Evolutionary conservation across 768 basidiomycete species (phyloP).

Genomic region (Ramaria sp.): DNA sequence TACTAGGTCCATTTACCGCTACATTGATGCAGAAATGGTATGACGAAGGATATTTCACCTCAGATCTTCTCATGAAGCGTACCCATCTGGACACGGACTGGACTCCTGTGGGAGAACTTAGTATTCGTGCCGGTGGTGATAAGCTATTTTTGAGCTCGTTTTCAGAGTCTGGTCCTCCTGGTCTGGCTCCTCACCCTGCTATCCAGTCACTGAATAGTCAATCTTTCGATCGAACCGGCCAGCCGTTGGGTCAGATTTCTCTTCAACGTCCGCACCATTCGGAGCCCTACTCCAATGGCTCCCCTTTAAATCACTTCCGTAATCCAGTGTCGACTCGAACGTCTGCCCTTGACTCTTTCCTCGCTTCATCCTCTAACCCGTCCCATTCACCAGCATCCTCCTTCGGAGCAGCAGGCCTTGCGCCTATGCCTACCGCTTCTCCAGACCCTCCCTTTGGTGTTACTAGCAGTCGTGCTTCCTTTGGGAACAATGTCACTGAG

Average conservation of each 20-base stretch:
- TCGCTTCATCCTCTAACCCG: conserved; percentile 30
- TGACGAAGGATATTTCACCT: conserved; percentile 78
- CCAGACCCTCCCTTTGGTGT: conserved; percentile 52
- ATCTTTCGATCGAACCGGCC: conserved; percentile 1
- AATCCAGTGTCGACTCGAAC: background rate
- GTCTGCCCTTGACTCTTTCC: background rate
- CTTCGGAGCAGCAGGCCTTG: conserved; percentile 48
- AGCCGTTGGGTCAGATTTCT: background rate
- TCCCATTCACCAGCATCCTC: conserved; percentile 70
- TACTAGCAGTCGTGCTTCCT: conserved; percentile 31
- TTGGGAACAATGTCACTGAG: conserved; percentile 28
- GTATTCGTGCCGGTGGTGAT: conserved; percentile 39
- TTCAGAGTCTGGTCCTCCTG: background rate
- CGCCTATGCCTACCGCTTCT: conserved; percentile 25
- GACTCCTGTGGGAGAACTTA: conserved; percentile 52
- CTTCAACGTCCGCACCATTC: background rate
- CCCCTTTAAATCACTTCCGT: background rate
- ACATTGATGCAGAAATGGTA: conserved; percentile 93
- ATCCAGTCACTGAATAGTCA: conserved; percentile 30
- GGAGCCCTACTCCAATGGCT: background rate
- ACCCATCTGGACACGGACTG: conserved; percentile 59
- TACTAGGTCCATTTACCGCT: conserved; percentile 76
- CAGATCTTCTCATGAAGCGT: conserved; percentile 77
- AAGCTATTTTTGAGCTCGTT: conserved; percentile 56
- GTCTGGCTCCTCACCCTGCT: conserved; percentile 15